These are phyloP conservation scores for Pyrenophora graminea DNA, from an alignment of 2,329 filamentous ascomycete genomes.

Conservation along the genomic window DNA sequence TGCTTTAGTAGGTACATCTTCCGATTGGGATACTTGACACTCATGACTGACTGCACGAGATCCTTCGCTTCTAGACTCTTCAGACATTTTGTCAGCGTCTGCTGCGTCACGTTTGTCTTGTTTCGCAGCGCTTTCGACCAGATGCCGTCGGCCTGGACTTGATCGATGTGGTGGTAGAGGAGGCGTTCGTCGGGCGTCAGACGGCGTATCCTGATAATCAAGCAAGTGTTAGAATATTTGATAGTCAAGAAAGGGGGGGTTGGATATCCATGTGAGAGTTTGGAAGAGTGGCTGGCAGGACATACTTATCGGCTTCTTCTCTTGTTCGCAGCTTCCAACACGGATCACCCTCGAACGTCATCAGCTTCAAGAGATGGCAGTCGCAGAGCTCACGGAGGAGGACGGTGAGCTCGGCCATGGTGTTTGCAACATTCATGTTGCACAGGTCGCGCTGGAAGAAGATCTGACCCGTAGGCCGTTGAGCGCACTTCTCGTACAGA, in stretches of 20 bases:
- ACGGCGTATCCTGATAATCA: conserved; percentile 42
- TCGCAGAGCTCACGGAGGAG: conserved; percentile 43
- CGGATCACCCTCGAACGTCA: conserved; percentile 42
- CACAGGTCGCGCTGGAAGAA: conserved; percentile 48
- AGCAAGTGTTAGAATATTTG: conserved; percentile 23
- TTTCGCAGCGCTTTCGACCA: conserved; percentile 87
- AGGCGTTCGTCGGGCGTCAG: conserved; percentile 73
- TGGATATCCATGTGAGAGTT: conserved; percentile 2
- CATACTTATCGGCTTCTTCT: conserved; percentile 45
- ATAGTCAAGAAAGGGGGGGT: neutral
- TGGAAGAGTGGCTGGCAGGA: neutral
- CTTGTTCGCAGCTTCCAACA: conserved; percentile 46
- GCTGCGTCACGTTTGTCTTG: conserved; percentile 81
- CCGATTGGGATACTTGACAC: conserved; percentile 84
- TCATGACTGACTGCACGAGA: conserved; percentile 87
- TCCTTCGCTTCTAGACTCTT: conserved; percentile 82
- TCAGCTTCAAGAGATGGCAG: conserved; percentile 44
- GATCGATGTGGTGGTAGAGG: conserved; percentile 88
- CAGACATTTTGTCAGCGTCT: conserved; percentile 76
- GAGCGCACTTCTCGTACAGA: conserved; percentile 47
- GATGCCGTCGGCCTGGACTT: conserved; percentile 80
- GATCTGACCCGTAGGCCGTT: conserved; percentile 40
- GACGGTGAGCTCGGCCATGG: conserved; percentile 37
- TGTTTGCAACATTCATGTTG: conserved; percentile 43
- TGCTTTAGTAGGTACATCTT: conserved; percentile 95